Percentiles rank a stretch among this genome's conserved stretches.
Conservation (phyloP, 225 moss, liverwort and hornwort species). For the Sphagnum contortum region DNA sequence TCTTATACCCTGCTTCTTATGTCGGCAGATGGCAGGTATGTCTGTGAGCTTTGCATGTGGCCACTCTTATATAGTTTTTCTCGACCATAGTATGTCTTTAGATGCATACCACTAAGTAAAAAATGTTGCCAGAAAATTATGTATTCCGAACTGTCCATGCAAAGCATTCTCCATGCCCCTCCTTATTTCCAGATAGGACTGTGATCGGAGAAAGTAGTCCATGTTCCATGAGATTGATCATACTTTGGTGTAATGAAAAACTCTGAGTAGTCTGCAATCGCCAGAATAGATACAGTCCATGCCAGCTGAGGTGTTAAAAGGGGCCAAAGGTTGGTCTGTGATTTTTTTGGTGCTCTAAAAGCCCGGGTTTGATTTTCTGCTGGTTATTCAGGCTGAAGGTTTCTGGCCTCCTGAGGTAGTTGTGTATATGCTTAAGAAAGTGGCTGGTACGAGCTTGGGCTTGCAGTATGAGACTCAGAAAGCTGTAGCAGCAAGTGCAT, state of each 20-base stretch:
- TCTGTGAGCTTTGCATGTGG: not conserved
- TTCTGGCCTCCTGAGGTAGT: constrained; percentile 83
- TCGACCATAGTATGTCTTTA: not conserved
- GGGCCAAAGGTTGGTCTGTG: too few relatives aligned
- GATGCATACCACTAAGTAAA: not conserved
- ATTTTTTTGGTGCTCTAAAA: too few relatives aligned
- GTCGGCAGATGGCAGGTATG: constrained; percentile 57
- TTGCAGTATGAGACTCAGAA: constrained; percentile 21
- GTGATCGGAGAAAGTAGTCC: too few relatives aligned
- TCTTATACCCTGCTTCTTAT: constrained; percentile 47
- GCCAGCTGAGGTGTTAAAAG: too few relatives aligned
- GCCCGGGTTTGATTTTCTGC: too few relatives aligned
- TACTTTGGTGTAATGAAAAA: too few relatives aligned
- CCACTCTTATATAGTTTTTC: not conserved
- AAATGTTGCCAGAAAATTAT: not conserved
- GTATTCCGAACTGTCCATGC: not conserved
- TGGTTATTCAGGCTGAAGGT: constrained; percentile 54
- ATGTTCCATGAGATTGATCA: too few relatives aligned
- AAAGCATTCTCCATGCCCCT: not conserved
- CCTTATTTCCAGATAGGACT: too few relatives aligned
- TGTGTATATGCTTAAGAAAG: constrained; percentile 76
- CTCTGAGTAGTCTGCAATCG: too few relatives aligned
- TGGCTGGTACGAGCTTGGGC: constrained; percentile 60
- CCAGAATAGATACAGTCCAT: too few relatives aligned
- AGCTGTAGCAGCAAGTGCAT: constrained; percentile 26